Evolutionary conservation across 73 alveolate genomes (phyloP), one percentile per base, ranked within the genome.

Genomic region (Uronychia setigera): DNA sequence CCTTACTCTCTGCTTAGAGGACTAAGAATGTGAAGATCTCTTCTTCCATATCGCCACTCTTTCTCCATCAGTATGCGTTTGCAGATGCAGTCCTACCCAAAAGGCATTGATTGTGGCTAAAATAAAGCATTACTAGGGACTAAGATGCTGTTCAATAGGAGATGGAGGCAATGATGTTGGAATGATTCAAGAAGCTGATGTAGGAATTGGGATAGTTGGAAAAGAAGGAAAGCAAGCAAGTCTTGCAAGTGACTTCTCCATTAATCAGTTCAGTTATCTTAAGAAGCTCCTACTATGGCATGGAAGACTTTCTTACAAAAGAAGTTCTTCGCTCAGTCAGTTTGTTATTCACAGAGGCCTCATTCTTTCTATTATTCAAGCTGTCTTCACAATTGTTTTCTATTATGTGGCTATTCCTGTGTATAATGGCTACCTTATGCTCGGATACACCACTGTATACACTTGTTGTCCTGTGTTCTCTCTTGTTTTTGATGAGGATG

Each of bases 291-390:
- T 94, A 11, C 89, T 94, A 0, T 92, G 95, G 95, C 98, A 94
- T 81, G 98, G 98, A 31, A 88, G 98, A 82, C 83, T 75, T 26
- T 86, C 93, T 25, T 89, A 92, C 80, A 86, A 81, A 77, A 89
- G 97, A 79, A 76, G 92, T 46, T 95, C 98, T 25, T 87, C 85
- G 46, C 78, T 95, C 33, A 83, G 94, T 78, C 94, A 96, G 81
- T 98, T 98, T 93, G 99, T 98, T 28, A 97, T 98, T 86, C 99
- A 98, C 79, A 85, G 99, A 89, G 99, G 99, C 25, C 91, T 98
- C 76, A 97, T 98, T 87, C 96, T 98, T 31, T 90, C 99, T 30
- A 96, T 97, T 80, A 81, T 97, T 33, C 96, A 98, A 82, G 97
- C 98, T 29, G 86, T 98, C 74, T 98, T 98, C 88, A 87, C 99